Evolutionary conservation across 441 rosid species (phyloP), one percentile per base, ranked within the genome.

Genomic region (Adansonia rubrostipa): DNA sequence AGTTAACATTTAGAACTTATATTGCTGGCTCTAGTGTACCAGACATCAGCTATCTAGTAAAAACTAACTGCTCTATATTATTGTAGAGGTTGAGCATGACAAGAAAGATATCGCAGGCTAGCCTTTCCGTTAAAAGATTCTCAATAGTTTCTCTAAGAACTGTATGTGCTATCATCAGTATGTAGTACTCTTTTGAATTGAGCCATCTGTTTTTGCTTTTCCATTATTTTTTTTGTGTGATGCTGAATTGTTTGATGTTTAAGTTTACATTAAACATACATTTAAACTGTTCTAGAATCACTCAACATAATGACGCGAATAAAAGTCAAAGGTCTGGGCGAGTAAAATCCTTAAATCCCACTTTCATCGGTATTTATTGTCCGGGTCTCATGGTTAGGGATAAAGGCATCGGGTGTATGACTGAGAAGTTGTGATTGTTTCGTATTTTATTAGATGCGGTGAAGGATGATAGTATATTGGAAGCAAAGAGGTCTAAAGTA

Each of bases 11-110:
- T 15, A 4, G 8, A 53, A 53, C 57, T 54, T 62, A 11, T n/a
- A 63, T 62, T 61, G 42, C 42, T 62, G n/a, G 70, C 22, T 65
- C 47, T 13, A 70, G 74, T 14, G 45, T 51, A 15, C 45, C 57
- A 51, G 74, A 48, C 60, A 70, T 70, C 40, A 50, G 28, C 60
- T 50, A 50, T 24, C 45, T 50, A 24, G 45, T 70, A 50, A 50
- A 69, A 69, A 33, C 58, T 69, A 48, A 22, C 20, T 68, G 73
- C 56, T 47, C 5, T 68, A 20, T 47, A 20, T 33, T 47, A 10
- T 5, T 47, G 5, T 19, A 20, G 6, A 20, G 40, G 73, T 20
- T 69, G 73, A 69, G 73, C 24, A 61, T 22, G n/a, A 22, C 24
- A 42, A 61, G 11, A 11, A 24, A 61, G 17, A 62, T 62, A 3